Evolutionary conservation across 495 filamentous ascomycete genomes (phyloP).

Genomic region (Lineolata rhizophorae): DNA sequence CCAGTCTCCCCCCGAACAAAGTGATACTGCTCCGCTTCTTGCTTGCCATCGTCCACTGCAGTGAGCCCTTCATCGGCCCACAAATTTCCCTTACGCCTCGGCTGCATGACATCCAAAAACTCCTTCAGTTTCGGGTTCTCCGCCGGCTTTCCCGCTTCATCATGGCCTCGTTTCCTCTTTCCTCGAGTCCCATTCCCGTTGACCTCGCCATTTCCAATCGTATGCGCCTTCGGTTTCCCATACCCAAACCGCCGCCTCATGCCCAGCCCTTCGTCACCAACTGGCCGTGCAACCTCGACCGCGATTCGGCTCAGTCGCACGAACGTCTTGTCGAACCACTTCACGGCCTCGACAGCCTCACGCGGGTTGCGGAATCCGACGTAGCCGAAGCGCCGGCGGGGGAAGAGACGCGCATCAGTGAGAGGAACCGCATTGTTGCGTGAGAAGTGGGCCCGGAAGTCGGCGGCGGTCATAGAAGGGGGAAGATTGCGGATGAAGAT

Average conservation of each 20-base stretch:
- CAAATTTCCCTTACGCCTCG: conserved; percentile 39
- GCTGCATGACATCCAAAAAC: conserved; percentile 65
- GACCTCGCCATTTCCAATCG: conserved; percentile 1
- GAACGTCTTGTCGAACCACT: conserved; percentile 87
- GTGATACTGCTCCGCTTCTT: no score
- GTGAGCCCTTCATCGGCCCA: conserved; percentile 28
- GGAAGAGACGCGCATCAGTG: conserved; percentile 79
- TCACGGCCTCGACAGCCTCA: conserved; percentile 59
- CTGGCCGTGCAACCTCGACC: conserved; percentile 77
- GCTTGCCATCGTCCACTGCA: background rate
- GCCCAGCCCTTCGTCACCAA: no score
- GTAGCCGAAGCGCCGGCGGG: conserved; percentile 80
- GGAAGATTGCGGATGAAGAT: conserved; percentile 82
- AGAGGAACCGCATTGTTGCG: conserved; percentile 35
- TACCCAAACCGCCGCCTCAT: no score
- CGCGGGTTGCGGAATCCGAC: conserved; percentile 75
- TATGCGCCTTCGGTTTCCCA: conserved; percentile 13
- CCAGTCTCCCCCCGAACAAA: background rate
- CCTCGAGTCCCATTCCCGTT: no score
- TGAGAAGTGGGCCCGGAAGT: conserved; percentile 74
- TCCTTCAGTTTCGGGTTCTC: conserved; percentile 64
- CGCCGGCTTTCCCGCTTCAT: conserved; percentile 13
- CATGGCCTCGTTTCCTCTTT: no score
- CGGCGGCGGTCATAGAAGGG: conserved; percentile 46
- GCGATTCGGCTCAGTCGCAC: conserved; percentile 90